These are phyloP conservation scores for Chlamydomonas urium DNA, from an alignment of 139 green algal genomes.

Conservation along the genomic window DNA sequence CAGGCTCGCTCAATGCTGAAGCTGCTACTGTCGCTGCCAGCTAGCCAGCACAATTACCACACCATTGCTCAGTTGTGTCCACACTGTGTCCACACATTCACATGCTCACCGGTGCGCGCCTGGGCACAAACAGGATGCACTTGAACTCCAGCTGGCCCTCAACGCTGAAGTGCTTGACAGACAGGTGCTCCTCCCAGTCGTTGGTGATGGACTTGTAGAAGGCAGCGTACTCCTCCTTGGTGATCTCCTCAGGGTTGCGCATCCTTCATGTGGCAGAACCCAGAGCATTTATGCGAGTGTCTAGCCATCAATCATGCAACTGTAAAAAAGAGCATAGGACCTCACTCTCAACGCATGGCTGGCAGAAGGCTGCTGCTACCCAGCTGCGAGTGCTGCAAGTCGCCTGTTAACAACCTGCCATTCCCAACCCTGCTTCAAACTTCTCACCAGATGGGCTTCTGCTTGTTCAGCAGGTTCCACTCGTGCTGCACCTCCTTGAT, in stretches of 20 bases:
- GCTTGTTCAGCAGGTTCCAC: constrained; percentile 99
- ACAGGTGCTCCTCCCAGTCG: constrained; percentile 98
- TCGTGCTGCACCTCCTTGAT: constrained; percentile 97
- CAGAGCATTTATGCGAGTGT: no score
- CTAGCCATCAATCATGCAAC: no score
- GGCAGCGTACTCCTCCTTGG: constrained; percentile 90
- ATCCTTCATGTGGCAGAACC: no score
- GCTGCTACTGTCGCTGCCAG: no score
- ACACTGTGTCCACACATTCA: no score
- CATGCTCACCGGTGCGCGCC: constrained; percentile 85
- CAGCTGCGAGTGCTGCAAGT: no score
- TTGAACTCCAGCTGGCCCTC: constrained; percentile 99
- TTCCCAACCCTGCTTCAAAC: no score
- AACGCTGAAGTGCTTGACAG: constrained; percentile 95
- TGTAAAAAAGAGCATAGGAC: no score
- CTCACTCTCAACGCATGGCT: no score
- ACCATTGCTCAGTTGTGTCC: no score
- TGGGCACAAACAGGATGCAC: constrained; percentile 85
- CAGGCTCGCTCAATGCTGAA: no score
- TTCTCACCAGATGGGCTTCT: constrained; percentile 97
- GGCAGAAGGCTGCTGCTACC: neutral
- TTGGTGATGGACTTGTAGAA: constrained; percentile 99
- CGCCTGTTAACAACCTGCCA: neutral
- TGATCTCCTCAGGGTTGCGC: constrained; percentile 95
- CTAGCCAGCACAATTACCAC: no score